Evolutionary conservation across 441 rosid species (phyloP).

Genomic region (Pelargonium myrrhifolium): DNA sequence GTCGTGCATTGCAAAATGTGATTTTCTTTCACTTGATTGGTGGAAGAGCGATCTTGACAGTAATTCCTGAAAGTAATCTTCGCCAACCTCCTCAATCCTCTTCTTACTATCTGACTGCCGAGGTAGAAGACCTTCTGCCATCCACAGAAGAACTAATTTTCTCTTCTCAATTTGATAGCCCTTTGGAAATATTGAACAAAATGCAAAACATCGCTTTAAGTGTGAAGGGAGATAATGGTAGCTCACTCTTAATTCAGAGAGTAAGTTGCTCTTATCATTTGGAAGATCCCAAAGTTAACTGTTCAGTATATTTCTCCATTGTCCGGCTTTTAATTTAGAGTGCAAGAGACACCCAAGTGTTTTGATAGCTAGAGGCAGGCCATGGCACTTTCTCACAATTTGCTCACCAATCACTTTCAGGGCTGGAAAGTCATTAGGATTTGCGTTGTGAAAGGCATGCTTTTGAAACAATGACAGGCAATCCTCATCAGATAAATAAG

Average conservation of each 20-base stretch:
- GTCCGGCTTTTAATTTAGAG: background rate
- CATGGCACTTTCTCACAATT: constrained; percentile 10
- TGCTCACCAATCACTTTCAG: constrained; percentile 3
- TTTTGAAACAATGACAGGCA: constrained; percentile 9
- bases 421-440: too few species aligned
- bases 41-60: constrained; percentile 1
- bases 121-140: constrained; percentile 10
- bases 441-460: too few species aligned
- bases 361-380: constrained; percentile 9
- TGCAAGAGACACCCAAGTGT: constrained; percentile 8
- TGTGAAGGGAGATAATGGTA: background rate
- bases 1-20: constrained; percentile 16
- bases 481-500: background rate
- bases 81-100: background rate
- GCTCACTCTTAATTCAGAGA: constrained; percentile 12
- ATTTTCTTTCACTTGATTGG: background rate
- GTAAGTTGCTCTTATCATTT: background rate
- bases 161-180: background rate
- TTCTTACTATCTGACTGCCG: background rate
- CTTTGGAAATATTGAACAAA: constrained; percentile 12
- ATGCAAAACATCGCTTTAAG: constrained; percentile 5
- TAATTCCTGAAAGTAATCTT: constrained; percentile 3
- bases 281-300: constrained; percentile 3
- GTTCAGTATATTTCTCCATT: constrained; percentile 7
- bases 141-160: constrained; percentile 6